Conservation (phyloP, 768 basidiomycete species). For the Lentinula guzmanii region DNA sequence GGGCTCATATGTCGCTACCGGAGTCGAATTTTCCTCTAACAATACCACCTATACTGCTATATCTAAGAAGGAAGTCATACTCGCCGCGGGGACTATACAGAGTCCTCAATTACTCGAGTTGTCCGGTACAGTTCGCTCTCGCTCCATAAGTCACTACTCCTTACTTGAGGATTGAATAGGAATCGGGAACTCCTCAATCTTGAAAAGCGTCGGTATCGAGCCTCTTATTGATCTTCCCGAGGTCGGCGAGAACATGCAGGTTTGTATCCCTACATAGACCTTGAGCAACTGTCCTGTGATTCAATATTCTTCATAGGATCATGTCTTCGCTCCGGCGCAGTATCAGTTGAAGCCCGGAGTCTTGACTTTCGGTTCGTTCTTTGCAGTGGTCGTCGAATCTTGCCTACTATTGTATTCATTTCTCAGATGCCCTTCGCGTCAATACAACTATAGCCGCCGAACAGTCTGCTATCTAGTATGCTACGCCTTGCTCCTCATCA, state of each 20-base stretch:
- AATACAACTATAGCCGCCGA: background rate
- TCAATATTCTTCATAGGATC: background rate
- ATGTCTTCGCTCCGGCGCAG: background rate
- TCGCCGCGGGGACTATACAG: background rate
- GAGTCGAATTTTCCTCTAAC: background rate
- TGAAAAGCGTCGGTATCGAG: background rate
- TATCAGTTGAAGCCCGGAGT: background rate
- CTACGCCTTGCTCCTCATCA: background rate
- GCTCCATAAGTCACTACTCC: background rate
- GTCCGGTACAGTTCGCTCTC: background rate
- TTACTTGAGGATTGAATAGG: background rate
- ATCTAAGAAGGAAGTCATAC: background rate
- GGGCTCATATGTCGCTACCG: background rate
- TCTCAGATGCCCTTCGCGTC: background rate
- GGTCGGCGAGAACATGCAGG: background rate
- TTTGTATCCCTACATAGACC: background rate
- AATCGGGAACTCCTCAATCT: background rate
- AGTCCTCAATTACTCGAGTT: background rate
- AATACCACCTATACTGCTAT: background rate
- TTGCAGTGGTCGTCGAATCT: background rate
- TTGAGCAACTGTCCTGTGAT: background rate
- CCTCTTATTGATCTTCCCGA: background rate
- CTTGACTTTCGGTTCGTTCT: background rate
- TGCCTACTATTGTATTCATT: background rate
- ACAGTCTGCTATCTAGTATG: background rate